A percentile compares a stretch with the other conserved stretches of the same genome.
Conservation (phyloP, 225 moss, liverwort and hornwort species). For the Polytrichum commune region DNA sequence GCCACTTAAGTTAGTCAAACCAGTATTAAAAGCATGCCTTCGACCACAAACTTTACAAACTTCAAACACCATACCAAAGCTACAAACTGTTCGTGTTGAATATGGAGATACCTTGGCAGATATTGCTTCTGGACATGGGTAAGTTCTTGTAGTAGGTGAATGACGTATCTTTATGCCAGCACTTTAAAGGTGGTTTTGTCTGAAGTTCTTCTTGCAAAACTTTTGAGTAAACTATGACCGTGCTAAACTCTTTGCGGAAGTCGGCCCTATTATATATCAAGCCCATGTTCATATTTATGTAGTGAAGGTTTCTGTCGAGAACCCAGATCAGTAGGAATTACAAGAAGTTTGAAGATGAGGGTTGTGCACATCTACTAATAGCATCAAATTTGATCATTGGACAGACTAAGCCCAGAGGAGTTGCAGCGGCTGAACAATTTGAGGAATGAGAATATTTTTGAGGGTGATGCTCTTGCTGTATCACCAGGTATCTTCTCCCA, state of each 20-base stretch:
- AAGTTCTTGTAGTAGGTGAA: slow-evolving; percentile 13
- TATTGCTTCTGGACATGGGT: slow-evolving; percentile 75
- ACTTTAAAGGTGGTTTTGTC: neutral
- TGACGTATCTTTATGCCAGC: too few relatives aligned
- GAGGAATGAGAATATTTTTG: slow-evolving; percentile 73
- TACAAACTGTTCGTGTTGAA: slow-evolving; percentile 61
- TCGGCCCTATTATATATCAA: too few relatives aligned
- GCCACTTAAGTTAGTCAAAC: slow-evolving; percentile 44
- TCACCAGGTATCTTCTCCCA: slow-evolving; percentile 46
- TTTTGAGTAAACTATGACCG: neutral
- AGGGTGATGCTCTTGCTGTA: slow-evolving; percentile 86
- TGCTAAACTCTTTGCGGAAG: too few relatives aligned
- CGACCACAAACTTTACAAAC: slow-evolving; percentile 43
- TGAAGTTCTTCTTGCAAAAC: neutral
- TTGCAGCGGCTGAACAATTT: slow-evolving; percentile 78
- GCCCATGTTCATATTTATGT: too few relatives aligned
- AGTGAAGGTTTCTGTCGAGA: too few relatives aligned
- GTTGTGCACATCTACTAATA: too few relatives aligned
- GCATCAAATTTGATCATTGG: neutral
- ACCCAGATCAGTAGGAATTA: too few relatives aligned
- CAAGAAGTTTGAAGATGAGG: too few relatives aligned
- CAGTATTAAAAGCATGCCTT: slow-evolving; percentile 53
- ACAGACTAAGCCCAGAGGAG: slow-evolving; percentile 64
- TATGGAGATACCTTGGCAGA: slow-evolving; percentile 83
- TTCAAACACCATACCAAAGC: slow-evolving; percentile 38